Percentiles rank a stretch among this genome's conserved stretches.
Conservation (phyloP, 192 early-diverging fungal genomes). For the Chytriomyces confervae region DNA sequence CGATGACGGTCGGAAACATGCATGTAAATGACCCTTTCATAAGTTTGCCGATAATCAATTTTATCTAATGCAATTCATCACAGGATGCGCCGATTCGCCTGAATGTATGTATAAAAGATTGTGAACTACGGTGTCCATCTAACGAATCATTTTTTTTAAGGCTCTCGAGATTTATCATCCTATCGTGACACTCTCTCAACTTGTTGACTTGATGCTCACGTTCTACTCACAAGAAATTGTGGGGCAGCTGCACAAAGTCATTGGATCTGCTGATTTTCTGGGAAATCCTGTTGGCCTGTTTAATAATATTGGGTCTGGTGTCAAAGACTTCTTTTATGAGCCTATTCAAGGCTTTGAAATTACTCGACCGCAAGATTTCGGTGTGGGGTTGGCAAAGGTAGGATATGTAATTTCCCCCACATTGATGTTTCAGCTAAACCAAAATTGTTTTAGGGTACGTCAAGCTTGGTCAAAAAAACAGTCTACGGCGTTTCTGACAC, state of each 20-base stretch:
- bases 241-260: conserved; percentile 68
- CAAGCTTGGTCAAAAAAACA: conserved; percentile 86
- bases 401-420: not conserved
- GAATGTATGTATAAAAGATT: conserved; percentile 59
- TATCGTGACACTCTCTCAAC: conserved; percentile 74
- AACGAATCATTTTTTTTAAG: conserved; percentile 23
- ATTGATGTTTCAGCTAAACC: not conserved
- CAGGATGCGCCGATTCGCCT: conserved; percentile 86
- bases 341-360: conserved; percentile 96
- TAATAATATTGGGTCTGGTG: conserved; percentile 92
- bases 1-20: conserved; percentile 97
- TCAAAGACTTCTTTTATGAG: conserved; percentile 96
- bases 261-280: conserved; percentile 95
- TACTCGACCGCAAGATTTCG: conserved; percentile 93
- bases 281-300: conserved; percentile 98
- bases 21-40: conserved; percentile 64
- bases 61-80: not conserved
- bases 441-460: conserved; percentile 59
- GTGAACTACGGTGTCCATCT: not conserved
- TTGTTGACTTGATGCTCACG: conserved; percentile 78
- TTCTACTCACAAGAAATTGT: conserved; percentile 92
- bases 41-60: not conserved
- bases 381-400: conserved; percentile 88
- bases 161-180: conserved; percentile 84
- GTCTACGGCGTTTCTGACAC: conserved; percentile 96